Base-by-base conservation (phyloP, 768 basidiomycete genomes). In the Lyophyllum decastes region DNA sequence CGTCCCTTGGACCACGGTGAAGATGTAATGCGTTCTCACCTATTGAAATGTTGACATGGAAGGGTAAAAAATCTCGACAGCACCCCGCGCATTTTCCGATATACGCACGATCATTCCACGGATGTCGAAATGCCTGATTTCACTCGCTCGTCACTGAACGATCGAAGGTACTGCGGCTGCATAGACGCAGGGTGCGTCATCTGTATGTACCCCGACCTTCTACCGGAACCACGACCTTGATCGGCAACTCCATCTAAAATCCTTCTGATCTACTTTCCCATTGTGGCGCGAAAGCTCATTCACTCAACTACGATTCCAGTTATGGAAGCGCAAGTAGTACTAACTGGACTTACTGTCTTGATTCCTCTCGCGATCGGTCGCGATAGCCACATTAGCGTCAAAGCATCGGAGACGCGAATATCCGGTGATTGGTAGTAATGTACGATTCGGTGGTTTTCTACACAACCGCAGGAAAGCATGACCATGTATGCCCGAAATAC, bases 1-100 rank as follows among this genome's bases (percentile, higher is more conserved):
- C 24, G 22, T 21, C 6, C 33, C 38, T 48, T n/a, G 9, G 22
- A 27, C 27, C 2, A 30, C 26, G 27, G n/a, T 30, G 47, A 27
- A 38, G 24, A 46, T 44, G 43, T 26, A 24, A 25, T 26, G 14
- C 16, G 33, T 19, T 49, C 22, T 50, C 34, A 4, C 49, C n/a
- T 8, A 11, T 24, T 24, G 19, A 35, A 25, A 34, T 4, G 30
- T 30, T n/a, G n/a, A n/a, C n/a, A n/a, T 17, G 44, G 14, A 51
- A 45, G 14, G 33, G 17, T 11, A 24, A 43, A 57, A 40, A 16
- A n/a, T 1, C 33, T 19, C 4, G 22, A 51, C 17, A 16, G 9
- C 7, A 38, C n/a, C 30, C 55, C 50, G 55, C 24, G 57, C 43
- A 62, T 60, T 58, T 34, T 55, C 60, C 63, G 55, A 61, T 27